Evolutionary conservation across 352 stramenopile genomes (phyloP), one percentile per base, ranked within the genome.

Genomic region (Phytophthora palmivora): DNA sequence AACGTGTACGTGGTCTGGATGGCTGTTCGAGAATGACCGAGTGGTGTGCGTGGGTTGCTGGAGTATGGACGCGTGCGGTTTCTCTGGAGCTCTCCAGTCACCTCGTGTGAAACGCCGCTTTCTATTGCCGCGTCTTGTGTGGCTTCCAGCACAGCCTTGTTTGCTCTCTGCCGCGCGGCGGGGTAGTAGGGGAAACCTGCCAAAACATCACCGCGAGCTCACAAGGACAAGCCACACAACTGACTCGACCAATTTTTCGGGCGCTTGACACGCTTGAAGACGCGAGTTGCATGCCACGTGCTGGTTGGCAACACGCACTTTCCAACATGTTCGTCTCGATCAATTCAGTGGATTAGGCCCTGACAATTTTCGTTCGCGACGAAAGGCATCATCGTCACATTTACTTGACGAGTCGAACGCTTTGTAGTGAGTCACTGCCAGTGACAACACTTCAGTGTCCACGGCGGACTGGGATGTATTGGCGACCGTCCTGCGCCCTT

Each of bases 181-280:
- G 32, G 16, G 22, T 43, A 19, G 36, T 48, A 54, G 50, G 49
- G 49, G 54, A 69, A 67, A 62, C 30, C 4, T 18, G 16, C 24
- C 37, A 18, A 16, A 18, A 42, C 43, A 53, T 62, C 21, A 45
- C 46, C 14, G 21, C 30, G 18, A 12, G 11, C 16, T 26, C 36
- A 57, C 33, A 61, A 44, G 36, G 38, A 58, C 43, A 58, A 58
- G 52, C 28, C 60, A 36, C 11, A 34, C 38, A 51, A 48, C 38
- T 58, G 44, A 69, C 52, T 69, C 44, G 42, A 62, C 54, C 43
- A 70, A 70, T 60, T 65, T 70, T 70, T 69, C 14, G 15, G 15
- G 15, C 11, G 30, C 34, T 49, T 54, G 38, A 51, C 52, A 60
- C 52, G 39, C 47, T 44, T 36, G 24, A n/a, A 41, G 7, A 10